These are phyloP conservation scores for Bonia amplexicaulis DNA, from an alignment of 176 grass and related monocot genomes.

Conservation along the genomic window DNA sequence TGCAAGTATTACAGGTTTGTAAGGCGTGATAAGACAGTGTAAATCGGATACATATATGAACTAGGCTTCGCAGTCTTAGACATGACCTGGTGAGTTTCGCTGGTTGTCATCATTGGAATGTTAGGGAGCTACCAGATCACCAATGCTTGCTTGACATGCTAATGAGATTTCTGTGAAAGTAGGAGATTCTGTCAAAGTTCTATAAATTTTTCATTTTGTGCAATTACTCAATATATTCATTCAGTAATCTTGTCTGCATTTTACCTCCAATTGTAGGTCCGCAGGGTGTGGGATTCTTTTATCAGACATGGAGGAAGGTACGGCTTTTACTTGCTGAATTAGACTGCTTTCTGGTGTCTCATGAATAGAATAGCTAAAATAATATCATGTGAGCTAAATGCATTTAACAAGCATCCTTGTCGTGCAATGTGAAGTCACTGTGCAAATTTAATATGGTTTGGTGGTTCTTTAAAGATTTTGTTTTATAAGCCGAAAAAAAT, in stretches of 20 bases:
- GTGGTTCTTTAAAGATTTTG: background rate
- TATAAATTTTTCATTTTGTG: background rate
- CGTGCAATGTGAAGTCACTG: background rate
- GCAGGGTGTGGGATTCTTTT: conserved; percentile 93
- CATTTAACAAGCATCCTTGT: background rate
- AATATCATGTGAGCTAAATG: background rate
- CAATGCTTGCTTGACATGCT: background rate
- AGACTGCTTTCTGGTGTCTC: background rate
- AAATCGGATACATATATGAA: background rate
- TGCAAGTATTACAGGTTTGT: background rate
- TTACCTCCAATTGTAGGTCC: conserved; percentile 60
- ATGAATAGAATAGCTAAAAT: background rate
- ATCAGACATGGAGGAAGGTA: conserved; percentile 87
- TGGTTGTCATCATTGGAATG: conserved; percentile 1
- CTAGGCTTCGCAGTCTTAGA: background rate
- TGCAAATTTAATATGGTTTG: conserved; percentile 15
- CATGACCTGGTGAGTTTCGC: background rate
- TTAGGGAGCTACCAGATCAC: background rate
- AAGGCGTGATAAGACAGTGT: background rate
- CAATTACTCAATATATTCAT: background rate
- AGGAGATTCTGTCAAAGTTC: background rate
- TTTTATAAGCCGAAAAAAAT: background rate
- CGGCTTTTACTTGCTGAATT: background rate
- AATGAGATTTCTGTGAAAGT: background rate
- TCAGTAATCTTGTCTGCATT: conserved; percentile 9